phyloP scores from a whole-genome alignment of 345 rosid genomes.

The Eucalyptus cloeziana region DNA sequence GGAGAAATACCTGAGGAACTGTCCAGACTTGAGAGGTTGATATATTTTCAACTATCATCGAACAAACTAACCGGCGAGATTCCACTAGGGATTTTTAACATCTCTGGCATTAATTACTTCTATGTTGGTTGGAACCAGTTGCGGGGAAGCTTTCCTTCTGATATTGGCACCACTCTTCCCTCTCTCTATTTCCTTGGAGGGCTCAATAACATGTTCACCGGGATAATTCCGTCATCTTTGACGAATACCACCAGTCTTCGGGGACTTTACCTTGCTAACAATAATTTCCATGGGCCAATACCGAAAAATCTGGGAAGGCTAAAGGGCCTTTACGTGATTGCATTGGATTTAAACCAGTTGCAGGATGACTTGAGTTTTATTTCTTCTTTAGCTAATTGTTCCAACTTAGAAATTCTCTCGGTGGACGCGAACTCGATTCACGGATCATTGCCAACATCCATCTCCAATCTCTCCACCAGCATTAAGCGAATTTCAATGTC shows the following conservation, averaged over 20 bases:
- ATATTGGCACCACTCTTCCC: background rate
- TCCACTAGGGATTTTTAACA: too few species aligned
- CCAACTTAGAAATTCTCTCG: background rate
- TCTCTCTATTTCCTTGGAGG: background rate
- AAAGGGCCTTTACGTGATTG: fast-evolving
- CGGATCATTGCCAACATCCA: background rate
- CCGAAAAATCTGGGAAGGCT: background rate
- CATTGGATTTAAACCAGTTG: fast-evolving
- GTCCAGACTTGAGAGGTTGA: too few species aligned
- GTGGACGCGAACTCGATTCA: background rate
- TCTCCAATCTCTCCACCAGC: background rate
- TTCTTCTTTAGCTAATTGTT: background rate
- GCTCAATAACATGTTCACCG: background rate
- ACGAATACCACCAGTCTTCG: background rate
- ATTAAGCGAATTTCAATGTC: fast-evolving
- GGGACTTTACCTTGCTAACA: fast-evolving
- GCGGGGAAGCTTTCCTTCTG: background rate
- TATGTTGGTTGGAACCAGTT: background rate
- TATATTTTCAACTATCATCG: too few species aligned
- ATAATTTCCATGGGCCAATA: background rate
- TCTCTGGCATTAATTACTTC: too few species aligned
- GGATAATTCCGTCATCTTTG: background rate
- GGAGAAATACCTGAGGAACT: too few species aligned
- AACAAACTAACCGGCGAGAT: too few species aligned
- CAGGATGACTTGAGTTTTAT: background rate